Conservation (phyloP, 192 early-diverging fungal genomes). For the Powellomyces hirtus region DNA sequence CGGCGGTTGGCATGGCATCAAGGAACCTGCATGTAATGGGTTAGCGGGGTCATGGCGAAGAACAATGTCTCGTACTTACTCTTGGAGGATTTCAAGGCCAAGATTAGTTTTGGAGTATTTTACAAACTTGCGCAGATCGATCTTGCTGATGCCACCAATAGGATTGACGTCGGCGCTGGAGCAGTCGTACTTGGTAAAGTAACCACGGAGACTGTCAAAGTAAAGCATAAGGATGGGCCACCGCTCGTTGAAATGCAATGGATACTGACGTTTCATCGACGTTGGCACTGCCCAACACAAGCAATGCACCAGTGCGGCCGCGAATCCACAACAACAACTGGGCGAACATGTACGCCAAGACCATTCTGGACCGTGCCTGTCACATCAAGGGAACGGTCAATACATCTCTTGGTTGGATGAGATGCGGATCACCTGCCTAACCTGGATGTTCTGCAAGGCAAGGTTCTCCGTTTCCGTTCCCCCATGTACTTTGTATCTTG, state of each 20-base stretch:
- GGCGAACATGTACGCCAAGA: conserved; percentile 91
- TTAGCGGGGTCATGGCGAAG: not conserved
- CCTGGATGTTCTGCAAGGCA: conserved; percentile 95
- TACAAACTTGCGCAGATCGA: conserved; percentile 83
- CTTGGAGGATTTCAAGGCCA: conserved; percentile 64
- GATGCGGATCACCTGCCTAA: too few relatives aligned
- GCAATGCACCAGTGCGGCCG: conserved; percentile 60
- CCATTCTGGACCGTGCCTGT: conserved; percentile 90
- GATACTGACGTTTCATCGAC: conserved; percentile 86
- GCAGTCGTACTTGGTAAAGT: conserved; percentile 99
- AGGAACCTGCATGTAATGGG: conserved; percentile 60
- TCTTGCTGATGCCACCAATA: conserved; percentile 91
- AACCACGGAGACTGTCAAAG: conserved; percentile 76
- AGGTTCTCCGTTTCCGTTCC: conserved; percentile 85
- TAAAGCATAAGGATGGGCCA: not conserved
- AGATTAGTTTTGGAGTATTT: conserved; percentile 56
- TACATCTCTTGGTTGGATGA: too few relatives aligned
- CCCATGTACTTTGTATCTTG: conserved; percentile 79
- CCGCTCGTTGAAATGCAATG: not conserved
- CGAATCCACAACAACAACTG: conserved; percentile 92
- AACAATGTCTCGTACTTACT: conserved; percentile 31
- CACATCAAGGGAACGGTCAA: not conserved
- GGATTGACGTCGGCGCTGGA: conserved; percentile 96
- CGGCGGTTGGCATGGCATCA: conserved; percentile 82
- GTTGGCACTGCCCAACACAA: conserved; percentile 95